A percentile compares a stretch with the other conserved stretches of the same genome.
These are phyloP conservation scores for Caryopteris hybrid DNA, from an alignment of 305 asterid species.

Conservation along the genomic window DNA sequence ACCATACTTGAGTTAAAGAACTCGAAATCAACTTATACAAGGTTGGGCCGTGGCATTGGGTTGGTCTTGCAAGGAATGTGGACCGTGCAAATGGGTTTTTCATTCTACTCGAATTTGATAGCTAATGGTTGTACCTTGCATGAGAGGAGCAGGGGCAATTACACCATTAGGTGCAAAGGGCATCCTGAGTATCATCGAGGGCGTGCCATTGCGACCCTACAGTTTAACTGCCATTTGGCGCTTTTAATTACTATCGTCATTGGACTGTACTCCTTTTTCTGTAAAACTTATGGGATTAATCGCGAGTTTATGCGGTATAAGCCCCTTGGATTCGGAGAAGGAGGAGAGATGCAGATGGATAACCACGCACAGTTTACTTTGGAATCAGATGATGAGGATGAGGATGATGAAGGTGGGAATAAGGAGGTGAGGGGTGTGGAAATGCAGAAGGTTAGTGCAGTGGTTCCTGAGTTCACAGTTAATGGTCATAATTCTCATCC, in stretches of 20 bases:
- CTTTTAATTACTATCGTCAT: constrained; percentile 46
- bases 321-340: constrained; percentile 61
- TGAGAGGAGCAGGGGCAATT: constrained; percentile 80
- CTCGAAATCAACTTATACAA: constrained; percentile 45
- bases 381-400: constrained; percentile 75
- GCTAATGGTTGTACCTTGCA: constrained; percentile 69
- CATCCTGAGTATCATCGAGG: constrained; percentile 86
- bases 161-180: constrained; percentile 80
- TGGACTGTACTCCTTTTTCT: constrained; percentile 45
- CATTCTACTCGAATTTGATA: constrained; percentile 68
- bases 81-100: constrained; percentile 91
- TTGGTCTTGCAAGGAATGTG: constrained; percentile 77
- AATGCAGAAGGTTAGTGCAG: constrained; percentile 48
- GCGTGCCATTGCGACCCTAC: constrained; percentile 82
- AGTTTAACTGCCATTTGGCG: constrained; percentile 89
- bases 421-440: constrained; percentile 49
- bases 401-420: constrained; percentile 47
- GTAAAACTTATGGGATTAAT: constrained; percentile 47
- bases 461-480: constrained; percentile 33
- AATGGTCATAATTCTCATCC: constrained; percentile 56
- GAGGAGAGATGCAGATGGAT: constrained; percentile 42
- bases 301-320: constrained; percentile 47
- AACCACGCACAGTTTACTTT: constrained; percentile 54
- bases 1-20: constrained; percentile 64
- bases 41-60: constrained; percentile 75